These are phyloP conservation scores for Colletotrichum truncatum DNA, from an alignment of 2,329 filamentous ascomycete genomes.

Conservation along the genomic window DNA sequence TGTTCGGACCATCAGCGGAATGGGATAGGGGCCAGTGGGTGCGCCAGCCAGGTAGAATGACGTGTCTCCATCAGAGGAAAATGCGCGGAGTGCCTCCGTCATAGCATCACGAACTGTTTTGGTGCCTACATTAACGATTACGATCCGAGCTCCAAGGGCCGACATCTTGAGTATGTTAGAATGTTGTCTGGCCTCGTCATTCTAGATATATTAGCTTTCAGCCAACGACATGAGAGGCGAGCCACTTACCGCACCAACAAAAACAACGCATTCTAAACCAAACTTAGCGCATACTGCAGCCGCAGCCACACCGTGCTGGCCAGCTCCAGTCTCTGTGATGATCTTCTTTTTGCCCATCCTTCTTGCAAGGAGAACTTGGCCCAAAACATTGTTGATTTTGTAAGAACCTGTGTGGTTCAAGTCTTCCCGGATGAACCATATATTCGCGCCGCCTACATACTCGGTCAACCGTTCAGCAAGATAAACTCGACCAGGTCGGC, in stretches of 20 bases:
- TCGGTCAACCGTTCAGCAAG: conserved; percentile 88
- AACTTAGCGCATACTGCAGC: conserved; percentile 98
- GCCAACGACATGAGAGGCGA: too few species aligned
- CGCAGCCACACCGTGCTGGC: conserved; percentile 97
- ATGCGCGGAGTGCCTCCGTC: conserved; percentile 93
- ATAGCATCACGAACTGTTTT: conserved; percentile 86
- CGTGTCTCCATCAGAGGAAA: conserved; percentile 91
- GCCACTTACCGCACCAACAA: conserved; percentile 99
- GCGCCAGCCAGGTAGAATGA: conserved; percentile 99
- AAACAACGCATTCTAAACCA: conserved; percentile 96
- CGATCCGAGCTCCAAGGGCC: conserved; percentile 89
- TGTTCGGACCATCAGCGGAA: conserved; percentile 96
- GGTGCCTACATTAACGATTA: conserved; percentile 91
- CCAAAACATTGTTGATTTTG: conserved; percentile 99
- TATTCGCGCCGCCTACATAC: conserved; percentile 89
- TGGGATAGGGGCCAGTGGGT: conserved; percentile 96
- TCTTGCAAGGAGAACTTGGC: conserved; percentile 87
- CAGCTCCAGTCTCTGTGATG: conserved; percentile 96
- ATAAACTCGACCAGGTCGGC: conserved; percentile 90
- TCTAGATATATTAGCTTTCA: too few species aligned
- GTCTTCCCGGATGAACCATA: conserved; percentile 98
- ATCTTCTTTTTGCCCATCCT: conserved; percentile 94
- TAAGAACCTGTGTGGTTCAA: conserved; percentile 97
- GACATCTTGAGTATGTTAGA: conserved; percentile 99
- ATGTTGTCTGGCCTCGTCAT: conserved; percentile 95